Base-by-base conservation (phyloP, 345 rosid genomes). In the Eucalyptus dawsonii region DNA sequence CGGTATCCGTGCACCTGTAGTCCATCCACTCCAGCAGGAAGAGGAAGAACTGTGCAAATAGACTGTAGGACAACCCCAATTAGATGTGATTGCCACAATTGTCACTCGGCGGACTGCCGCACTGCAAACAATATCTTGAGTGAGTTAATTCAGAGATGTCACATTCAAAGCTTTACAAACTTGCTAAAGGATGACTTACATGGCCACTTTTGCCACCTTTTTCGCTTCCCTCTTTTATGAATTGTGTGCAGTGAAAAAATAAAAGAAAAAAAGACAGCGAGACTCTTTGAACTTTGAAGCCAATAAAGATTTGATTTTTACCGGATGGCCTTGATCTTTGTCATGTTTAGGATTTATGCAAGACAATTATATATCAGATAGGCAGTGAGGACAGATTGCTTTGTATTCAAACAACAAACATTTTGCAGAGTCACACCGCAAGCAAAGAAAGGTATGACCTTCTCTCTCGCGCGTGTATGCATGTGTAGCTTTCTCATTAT, bases 11-110 rank as follows among this genome's bases (percentile, higher is more conserved):
- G 88, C 95, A 95, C 24, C 96, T 91, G 90, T 88, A 94, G 88
- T 95, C 95, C 95, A 94, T 93, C 98, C 97, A 96, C 91, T 95
- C 95, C 49, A 94, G 89, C 89, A 94, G 89, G 92, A 92, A 95
- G 87, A 96, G 90, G 88, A 94, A 87, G 60, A 94, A 88, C 14
- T 94, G 97, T 14, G 97, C 97, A 89, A 94, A 81, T 12, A 95
- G 93, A 90, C 96, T 92, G 89, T 92, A 95, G 65, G 94, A 93
- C 89, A 96, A 89, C 90, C 92, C 93, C 97, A 96, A 93, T 89
- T 94, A 95, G 88, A 94, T 88, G 89, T 50, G 91, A 88, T 92
- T 91, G 69, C 94, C 96, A 50, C 93, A 92, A 88, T 87, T 89
- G 88, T 94, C 94, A 89, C 94, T 93, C 6, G 96, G 95, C 5